A percentile compares a stretch with the other conserved stretches of the same genome.
These are phyloP conservation scores for Microthyrium microscopicum DNA, from an alignment of 2,329 filamentous ascomycete species.

Conservation along the genomic window DNA sequence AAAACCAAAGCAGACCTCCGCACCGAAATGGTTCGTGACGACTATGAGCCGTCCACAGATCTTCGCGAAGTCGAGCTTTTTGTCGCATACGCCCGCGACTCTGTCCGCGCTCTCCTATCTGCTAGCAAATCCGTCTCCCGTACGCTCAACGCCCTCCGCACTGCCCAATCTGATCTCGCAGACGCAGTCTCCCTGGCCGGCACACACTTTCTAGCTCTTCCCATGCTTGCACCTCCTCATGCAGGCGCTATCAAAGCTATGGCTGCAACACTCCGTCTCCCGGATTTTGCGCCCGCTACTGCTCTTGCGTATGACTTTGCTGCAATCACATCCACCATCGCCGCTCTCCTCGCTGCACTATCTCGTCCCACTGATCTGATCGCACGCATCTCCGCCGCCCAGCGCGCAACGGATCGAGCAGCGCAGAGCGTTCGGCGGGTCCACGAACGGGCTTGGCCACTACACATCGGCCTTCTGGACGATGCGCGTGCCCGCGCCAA, in stretches of 20 bases:
- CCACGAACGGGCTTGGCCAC: slow-evolving; percentile 63
- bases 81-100: slow-evolving; percentile 76
- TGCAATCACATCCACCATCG: slow-evolving; percentile 68
- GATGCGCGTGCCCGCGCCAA: slow-evolving; percentile 70
- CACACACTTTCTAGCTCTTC: slow-evolving; percentile 25
- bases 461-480: slow-evolving; percentile 53
- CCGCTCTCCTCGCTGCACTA: slow-evolving; percentile 64
- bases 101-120: slow-evolving; percentile 69
- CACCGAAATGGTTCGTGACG: slow-evolving; percentile 71
- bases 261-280: slow-evolving; percentile 45
- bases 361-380: slow-evolving; percentile 67
- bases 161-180: slow-evolving; percentile 48
- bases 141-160: slow-evolving; percentile 56
- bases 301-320: slow-evolving; percentile 61
- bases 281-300: slow-evolving; percentile 55
- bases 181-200: slow-evolving; percentile 43
- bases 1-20: slow-evolving; percentile 71
- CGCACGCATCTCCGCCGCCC: slow-evolving; percentile 53
- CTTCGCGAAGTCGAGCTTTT: slow-evolving; percentile 85
- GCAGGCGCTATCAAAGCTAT: slow-evolving; percentile 57
- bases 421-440: slow-evolving; percentile 57
- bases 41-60: slow-evolving; percentile 66
- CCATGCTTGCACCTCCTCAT: slow-evolving; percentile 52
- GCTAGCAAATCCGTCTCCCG: slow-evolving; percentile 70
- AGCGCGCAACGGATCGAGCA: slow-evolving; percentile 62